Percentiles rank a stretch among this genome's conserved stretches.
Conservation (phyloP, 75 land plant genomes). For the Sequoiadendron giganteum region DNA sequence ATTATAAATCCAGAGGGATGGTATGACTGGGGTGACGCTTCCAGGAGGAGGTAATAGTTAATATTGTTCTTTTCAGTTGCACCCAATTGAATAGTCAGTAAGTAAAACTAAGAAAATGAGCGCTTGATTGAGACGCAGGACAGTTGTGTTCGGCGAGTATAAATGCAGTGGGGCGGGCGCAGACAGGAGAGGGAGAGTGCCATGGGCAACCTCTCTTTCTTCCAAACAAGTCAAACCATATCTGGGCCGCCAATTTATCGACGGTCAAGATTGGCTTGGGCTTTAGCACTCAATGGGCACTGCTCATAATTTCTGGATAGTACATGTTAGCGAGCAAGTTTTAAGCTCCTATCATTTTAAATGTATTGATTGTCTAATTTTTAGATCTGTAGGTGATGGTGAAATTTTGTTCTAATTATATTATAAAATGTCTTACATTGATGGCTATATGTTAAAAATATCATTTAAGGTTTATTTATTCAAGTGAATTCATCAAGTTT, state of each 20-base stretch:
- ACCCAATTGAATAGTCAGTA: too few relatives aligned
- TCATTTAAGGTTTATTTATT: too few relatives aligned
- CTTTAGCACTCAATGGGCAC: slow-evolving; percentile 5
- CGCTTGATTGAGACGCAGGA: slow-evolving; percentile 38
- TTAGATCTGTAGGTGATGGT: too few relatives aligned
- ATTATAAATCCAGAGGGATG: slow-evolving; percentile 62
- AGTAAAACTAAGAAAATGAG: neutral
- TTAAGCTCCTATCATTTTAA: too few relatives aligned
- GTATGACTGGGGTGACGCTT: slow-evolving; percentile 71
- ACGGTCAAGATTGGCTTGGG: slow-evolving; percentile 63
- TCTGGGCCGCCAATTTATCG: slow-evolving; percentile 43
- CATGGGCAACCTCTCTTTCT: slow-evolving; percentile 56
- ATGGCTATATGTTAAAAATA: too few relatives aligned
- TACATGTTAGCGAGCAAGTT: neutral
- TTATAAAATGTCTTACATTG: too few relatives aligned
- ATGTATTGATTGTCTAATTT: too few relatives aligned
- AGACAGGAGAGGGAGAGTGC: slow-evolving; percentile 30
- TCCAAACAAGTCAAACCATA: slow-evolving; percentile 51
- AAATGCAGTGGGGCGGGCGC: slow-evolving; percentile 73
- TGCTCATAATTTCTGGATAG: too few relatives aligned
- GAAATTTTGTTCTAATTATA: too few relatives aligned
- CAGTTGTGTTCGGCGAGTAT: slow-evolving; percentile 67
- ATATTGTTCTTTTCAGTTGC: neutral
- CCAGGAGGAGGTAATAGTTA: slow-evolving; percentile 37
- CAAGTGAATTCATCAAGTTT: too few relatives aligned